Conservation (phyloP, 2,329 filamentous ascomycete genomes). For the Teratosphaeria nubilosa region DNA sequence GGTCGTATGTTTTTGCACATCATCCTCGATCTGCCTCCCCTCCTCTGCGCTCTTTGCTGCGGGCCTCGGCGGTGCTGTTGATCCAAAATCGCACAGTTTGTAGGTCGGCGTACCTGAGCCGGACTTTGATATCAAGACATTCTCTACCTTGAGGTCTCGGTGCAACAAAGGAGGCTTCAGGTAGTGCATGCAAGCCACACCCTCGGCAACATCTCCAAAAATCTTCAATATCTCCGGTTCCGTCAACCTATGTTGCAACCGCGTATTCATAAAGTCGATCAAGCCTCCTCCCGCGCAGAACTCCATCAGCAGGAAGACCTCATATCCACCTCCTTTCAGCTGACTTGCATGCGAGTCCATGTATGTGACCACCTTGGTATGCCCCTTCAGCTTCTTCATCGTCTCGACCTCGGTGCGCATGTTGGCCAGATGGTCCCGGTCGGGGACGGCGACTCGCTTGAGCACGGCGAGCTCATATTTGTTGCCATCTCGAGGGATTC, state of each 20-base stretch:
- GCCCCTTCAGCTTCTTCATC: constrained; percentile 98
- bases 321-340: constrained; percentile 83
- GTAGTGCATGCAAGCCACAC: constrained; percentile 98
- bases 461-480: constrained; percentile 75
- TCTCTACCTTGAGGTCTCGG: constrained; percentile 94
- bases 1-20: constrained; percentile 93
- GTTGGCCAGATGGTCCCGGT: constrained; percentile 85
- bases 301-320: constrained; percentile 98
- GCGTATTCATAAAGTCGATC: constrained; percentile 99
- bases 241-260: constrained; percentile 88
- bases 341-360: constrained; percentile 97
- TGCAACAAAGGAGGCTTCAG: constrained; percentile 87
- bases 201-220: constrained; percentile 90
- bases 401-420: constrained; percentile 99
- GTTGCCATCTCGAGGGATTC: constrained; percentile 64
- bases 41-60: constrained; percentile 80
- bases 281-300: constrained; percentile 88
- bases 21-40: constrained; percentile 87
- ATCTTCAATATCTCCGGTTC: constrained; percentile 97
- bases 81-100: constrained; percentile 98
- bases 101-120: constrained; percentile 57
- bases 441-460: constrained; percentile 91
- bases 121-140: constrained; percentile 68
- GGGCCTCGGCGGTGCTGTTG: constrained; percentile 70
- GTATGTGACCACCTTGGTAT: constrained; percentile 92